Evolutionary conservation across 2,329 filamentous ascomycete species (phyloP).

Genomic region (Metarhizium guizhouense): DNA sequence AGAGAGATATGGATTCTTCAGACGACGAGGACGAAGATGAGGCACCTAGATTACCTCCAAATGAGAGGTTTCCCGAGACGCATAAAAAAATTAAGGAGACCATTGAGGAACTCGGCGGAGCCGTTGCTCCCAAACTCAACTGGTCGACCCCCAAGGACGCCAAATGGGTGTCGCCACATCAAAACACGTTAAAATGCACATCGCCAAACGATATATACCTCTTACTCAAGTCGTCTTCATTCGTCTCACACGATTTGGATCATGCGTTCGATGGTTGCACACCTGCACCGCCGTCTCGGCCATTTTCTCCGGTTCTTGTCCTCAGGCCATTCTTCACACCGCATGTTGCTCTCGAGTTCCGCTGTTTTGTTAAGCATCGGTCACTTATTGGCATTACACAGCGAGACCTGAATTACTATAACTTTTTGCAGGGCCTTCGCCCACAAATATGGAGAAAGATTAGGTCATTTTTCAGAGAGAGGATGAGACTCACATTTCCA

Average conservation of each 20-base stretch:
- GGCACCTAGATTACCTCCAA: slow-evolving; percentile 33
- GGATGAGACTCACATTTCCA: slow-evolving; percentile 68
- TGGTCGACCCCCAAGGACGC: slow-evolving; percentile 97
- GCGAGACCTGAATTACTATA: slow-evolving; percentile 82
- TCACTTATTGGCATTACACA: slow-evolving; percentile 77
- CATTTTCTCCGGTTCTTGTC: slow-evolving; percentile 69
- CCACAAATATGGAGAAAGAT: slow-evolving; percentile 60
- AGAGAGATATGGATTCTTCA: slow-evolving; percentile 33
- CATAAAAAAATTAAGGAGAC: slow-evolving; percentile 69
- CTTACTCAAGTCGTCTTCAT: slow-evolving; percentile 87
- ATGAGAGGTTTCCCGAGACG: slow-evolving; percentile 57
- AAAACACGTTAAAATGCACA: slow-evolving; percentile 87
- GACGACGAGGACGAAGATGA: slow-evolving; percentile 40
- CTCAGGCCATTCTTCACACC: slow-evolving; percentile 81
- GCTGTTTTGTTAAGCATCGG: slow-evolving; percentile 84
- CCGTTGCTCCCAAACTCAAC: slow-evolving; percentile 87
- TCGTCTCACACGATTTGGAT: slow-evolving; percentile 87
- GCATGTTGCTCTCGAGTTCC: slow-evolving; percentile 87
- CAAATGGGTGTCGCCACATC: slow-evolving; percentile 74
- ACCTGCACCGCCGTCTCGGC: slow-evolving; percentile 27
- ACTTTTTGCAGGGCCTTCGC: slow-evolving; percentile 61
- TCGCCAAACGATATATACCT: slow-evolving; percentile 88
- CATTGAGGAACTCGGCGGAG: slow-evolving; percentile 74
- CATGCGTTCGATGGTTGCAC: slow-evolving; percentile 75
- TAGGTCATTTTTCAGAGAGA: slow-evolving; percentile 66